Conservation (phyloP, 257 asterid species). For the Mitragyna speciosa region DNA sequence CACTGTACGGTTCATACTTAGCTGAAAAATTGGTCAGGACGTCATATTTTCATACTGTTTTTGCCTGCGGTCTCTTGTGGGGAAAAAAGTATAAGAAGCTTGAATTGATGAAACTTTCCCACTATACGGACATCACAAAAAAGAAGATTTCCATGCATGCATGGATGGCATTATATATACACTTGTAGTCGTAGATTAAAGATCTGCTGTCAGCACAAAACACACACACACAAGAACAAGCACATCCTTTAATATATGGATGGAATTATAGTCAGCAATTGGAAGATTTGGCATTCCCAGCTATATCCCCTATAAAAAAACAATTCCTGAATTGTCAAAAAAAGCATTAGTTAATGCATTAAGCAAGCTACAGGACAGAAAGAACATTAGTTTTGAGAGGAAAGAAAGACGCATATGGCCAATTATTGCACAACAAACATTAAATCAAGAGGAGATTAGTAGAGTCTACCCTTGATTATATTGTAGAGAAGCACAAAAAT, state of each 20-base stretch:
- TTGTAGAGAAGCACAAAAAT: conserved; percentile 9
- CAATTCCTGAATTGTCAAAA: background rate
- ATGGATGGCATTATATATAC: too few relatives aligned
- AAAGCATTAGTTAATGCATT: background rate
- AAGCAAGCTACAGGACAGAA: background rate
- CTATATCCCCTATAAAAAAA: background rate
- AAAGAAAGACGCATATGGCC: too few relatives aligned
- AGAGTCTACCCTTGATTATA: background rate
- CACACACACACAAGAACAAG: too few relatives aligned
- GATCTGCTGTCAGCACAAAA: too few relatives aligned
- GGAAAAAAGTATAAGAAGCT: background rate
- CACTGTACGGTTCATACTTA: too few relatives aligned
- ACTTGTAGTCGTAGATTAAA: too few relatives aligned
- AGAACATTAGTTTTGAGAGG: background rate
- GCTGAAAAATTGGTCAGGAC: too few relatives aligned
- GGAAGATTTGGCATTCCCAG: background rate
- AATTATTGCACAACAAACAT: background rate
- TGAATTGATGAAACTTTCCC: background rate
- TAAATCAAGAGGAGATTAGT: too few relatives aligned
- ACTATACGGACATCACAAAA: too few relatives aligned
- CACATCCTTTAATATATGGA: too few relatives aligned
- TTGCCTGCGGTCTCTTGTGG: background rate
- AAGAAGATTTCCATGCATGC: background rate
- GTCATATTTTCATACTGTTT: background rate
- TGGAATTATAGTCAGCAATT: background rate